Evolutionary conservation across 305 asterid genomes (phyloP).

Genomic region (Salvia sclarea): DNA sequence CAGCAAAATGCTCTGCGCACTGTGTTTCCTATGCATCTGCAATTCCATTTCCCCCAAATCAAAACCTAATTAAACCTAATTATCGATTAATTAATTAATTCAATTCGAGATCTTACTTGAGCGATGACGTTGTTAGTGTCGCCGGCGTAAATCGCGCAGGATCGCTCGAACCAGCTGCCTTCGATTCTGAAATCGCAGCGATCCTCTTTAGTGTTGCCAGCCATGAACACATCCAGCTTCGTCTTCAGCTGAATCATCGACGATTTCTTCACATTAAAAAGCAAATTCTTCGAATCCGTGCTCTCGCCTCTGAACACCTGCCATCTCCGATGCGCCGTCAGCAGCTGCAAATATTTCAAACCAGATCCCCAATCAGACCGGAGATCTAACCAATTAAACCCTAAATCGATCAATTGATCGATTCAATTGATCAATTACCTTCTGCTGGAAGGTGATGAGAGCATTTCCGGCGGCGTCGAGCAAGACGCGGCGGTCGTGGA

Average conservation of each 20-base stretch:
- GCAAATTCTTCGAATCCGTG: conserved; percentile 41
- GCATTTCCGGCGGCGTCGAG: conserved; percentile 60
- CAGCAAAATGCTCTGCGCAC: conserved; percentile 51
- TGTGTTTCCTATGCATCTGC: conserved; percentile 81
- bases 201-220: conserved; percentile 44
- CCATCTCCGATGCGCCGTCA: conserved; percentile 64
- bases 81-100: too few species aligned
- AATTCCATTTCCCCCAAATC: too few species aligned
- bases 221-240: conserved; percentile 61
- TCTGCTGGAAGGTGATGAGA: conserved; percentile 63
- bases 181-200: conserved; percentile 60
- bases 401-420: neutral
- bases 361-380: neutral
- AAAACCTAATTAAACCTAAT: too few species aligned
- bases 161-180: conserved; percentile 67
- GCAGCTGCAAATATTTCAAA: conserved; percentile 39
- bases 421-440: conserved; percentile 39
- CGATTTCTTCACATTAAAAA: conserved; percentile 61
- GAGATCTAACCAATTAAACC: too few species aligned
- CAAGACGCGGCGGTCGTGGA: conserved; percentile 62
- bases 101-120: conserved; percentile 40
- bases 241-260: conserved; percentile 58
- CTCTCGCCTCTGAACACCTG: conserved; percentile 64
- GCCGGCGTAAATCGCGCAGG: conserved; percentile 61
- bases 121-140: conserved; percentile 53